Percentiles rank a stretch among this genome's conserved stretches.
Evolutionary conservation across 257 asterid genomes (phyloP).

Genomic region (Echites panduratus): DNA sequence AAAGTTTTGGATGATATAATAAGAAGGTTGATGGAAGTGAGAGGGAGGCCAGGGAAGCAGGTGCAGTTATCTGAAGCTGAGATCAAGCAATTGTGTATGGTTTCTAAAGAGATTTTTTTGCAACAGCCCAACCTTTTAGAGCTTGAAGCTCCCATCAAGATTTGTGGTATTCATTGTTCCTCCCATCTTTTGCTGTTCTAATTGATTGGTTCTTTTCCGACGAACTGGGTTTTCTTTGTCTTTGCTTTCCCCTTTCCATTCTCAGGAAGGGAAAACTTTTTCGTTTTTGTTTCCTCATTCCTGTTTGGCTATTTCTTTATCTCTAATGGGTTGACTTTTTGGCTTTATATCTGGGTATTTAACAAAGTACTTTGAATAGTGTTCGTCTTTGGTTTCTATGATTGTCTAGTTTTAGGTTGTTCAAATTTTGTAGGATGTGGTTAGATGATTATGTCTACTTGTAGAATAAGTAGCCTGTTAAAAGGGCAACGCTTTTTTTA

Average conservation of each 20-base stretch:
- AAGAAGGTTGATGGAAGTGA: constrained; percentile 30
- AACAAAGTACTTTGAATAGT: not conserved
- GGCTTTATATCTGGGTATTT: not conserved
- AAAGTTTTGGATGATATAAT: constrained; percentile 34
- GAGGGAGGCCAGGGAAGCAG: constrained; percentile 31
- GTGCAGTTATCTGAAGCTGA: constrained; percentile 35
- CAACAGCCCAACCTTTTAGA: constrained; percentile 39
- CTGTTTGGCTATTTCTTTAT: not conserved
- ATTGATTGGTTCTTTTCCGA: not conserved
- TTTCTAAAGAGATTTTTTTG: constrained; percentile 29
- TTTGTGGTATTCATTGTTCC: constrained; percentile 25
- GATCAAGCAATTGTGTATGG: constrained; percentile 26
- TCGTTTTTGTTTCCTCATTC: not conserved
- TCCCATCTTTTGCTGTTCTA: not conserved
- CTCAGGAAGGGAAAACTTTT: not conserved
- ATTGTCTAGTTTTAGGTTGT: not conserved
- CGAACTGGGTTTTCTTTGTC: not conserved
- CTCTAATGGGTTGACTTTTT: constrained; percentile 23
- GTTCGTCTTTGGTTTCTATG: not conserved
- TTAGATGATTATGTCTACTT: not conserved
- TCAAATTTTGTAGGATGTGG: not conserved
- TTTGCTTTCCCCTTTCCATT: not conserved
- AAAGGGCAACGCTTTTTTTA: not conserved
- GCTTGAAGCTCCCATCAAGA: constrained; percentile 44
- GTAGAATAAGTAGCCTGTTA: not conserved